These are phyloP conservation scores for sweet orange (Citrus sinensis) DNA, from an alignment of 345 rosid genomes.

Conservation along the genomic window DVS_A1.0 CM039169.1:29422501-29423000, in stretches of 20 bases:
- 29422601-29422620: constrained; percentile 94
- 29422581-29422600: constrained; percentile 96
- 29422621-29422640: constrained; percentile 97
- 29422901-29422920: background rate
- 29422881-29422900: background rate
- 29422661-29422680: constrained; percentile 93
- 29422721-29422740: constrained; percentile 97
- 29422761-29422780: constrained; percentile 98
- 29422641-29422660: constrained; percentile 92
- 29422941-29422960: constrained; percentile 17
- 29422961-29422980: constrained; percentile 95
- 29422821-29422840: constrained; percentile 98
- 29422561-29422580: constrained; percentile 98
- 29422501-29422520: constrained; percentile 84
- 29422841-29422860: constrained; percentile 85
- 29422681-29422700: constrained; percentile 94
- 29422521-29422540: constrained; percentile 95
- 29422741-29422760: constrained; percentile 99
- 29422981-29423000: constrained; percentile 94
- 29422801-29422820: constrained; percentile 95
- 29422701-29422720: constrained; percentile 97
- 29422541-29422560: constrained; percentile 94
- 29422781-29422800: constrained; percentile 85
- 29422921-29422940: background rate
- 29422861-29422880: constrained; percentile 1